Evolutionary conservation across 805 yeast genomes (phyloP).

Genomic region (Ogataea siamensis): DNA sequence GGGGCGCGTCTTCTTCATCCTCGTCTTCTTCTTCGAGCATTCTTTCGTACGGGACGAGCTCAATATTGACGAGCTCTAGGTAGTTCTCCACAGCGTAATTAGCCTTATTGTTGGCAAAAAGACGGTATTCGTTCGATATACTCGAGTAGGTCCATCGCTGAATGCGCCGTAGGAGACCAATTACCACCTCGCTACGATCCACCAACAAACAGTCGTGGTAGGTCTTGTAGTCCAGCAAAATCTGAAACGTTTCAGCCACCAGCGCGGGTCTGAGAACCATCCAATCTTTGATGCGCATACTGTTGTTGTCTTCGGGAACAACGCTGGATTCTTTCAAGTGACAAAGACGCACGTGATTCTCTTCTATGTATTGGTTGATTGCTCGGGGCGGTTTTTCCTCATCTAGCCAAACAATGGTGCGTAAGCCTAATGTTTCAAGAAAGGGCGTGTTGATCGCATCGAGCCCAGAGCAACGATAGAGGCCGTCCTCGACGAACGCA

Average conservation of each 20-base stretch:
- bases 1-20: slow-evolving; percentile 5
- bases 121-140: slow-evolving; percentile 78
- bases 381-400: slow-evolving; percentile 82
- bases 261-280: slow-evolving; percentile 70
- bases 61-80: slow-evolving; percentile 66
- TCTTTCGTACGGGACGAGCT: slow-evolving; percentile 42
- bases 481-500: slow-evolving; percentile 85
- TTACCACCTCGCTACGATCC: slow-evolving; percentile 75
- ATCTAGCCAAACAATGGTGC: slow-evolving; percentile 70
- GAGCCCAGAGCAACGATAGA: slow-evolving; percentile 77
- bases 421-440: slow-evolving; percentile 66
- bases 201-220: slow-evolving; percentile 71
- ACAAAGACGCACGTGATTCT: slow-evolving; percentile 51
- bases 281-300: slow-evolving; percentile 48
- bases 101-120: slow-evolving; percentile 64
- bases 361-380: slow-evolving; percentile 61
- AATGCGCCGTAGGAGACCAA: slow-evolving; percentile 77
- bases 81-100: slow-evolving; percentile 82
- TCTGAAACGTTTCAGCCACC: slow-evolving; percentile 62
- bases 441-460: slow-evolving; percentile 78
- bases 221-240: slow-evolving; percentile 54
- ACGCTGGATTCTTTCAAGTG: slow-evolving; percentile 36
- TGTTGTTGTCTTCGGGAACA: slow-evolving; percentile 28
- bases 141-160: slow-evolving; percentile 90
- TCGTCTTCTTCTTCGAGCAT: slow-evolving; percentile 11